Evolutionary conservation across 108 stramenopile genomes (phyloP), one percentile per base, ranked within the genome.

Genomic region (Pseudonitzschia pungens): DNA sequence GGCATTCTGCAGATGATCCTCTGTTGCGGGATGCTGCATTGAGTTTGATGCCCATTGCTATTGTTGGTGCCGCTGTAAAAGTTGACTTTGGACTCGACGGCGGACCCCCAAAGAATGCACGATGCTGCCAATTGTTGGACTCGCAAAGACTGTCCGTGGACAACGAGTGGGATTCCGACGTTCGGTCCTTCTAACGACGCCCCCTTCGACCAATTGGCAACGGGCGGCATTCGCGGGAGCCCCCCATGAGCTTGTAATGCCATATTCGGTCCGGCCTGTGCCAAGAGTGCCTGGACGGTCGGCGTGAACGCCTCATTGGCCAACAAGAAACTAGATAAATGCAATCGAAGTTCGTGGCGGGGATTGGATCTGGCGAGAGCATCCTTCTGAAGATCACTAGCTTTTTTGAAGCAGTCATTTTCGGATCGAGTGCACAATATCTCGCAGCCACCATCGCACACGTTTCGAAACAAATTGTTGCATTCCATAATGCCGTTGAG

Each of bases 131-230:
- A 45, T 32, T 76, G 81, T 44, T 88, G 87, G 7, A 88, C 59
- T 26, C 64, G 44, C 33, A 84, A 42, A 4, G 77, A 73, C 21
- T 76, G 68, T 3, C 75, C 72, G 59, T 84, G 81, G 8, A 83
- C 80, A 14, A 73, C 74, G 15, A 88, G 50, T 0, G 84, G 84
- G 53, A 81, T 84, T 32, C 92, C 88, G 44, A 83, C 85, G 43
- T 85, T 84, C 4, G 83, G 82, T 24, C 85, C 87, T 50, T 85
- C 81, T 48, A 81, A 57, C 45, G 65, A 66, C 24, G 66, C 65
- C 4, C 89, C 93, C 56, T 94, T 92, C 60, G 77, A 76, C 75
- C 89, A 87, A 67, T 92, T 88, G 14, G 86, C 82, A 21, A 91
- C 77, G 2, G 86, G 85, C 42, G 88, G 80, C 21, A 88, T 31